Base-by-base conservation (phyloP, 1,284 basidiomycete genomes). In the Puccinia novopanici region DNA sequence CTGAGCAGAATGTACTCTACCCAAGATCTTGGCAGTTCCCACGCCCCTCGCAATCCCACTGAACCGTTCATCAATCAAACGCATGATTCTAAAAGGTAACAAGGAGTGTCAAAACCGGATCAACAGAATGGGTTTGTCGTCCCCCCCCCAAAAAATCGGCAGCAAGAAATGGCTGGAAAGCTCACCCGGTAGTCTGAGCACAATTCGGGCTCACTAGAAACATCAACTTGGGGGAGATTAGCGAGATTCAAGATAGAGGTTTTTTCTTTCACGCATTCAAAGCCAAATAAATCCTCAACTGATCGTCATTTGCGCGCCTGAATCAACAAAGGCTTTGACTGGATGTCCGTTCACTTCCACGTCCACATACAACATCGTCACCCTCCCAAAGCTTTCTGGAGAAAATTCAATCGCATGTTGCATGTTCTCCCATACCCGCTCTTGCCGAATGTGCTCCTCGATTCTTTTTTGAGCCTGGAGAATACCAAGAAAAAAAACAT, bases 321-420 rank as follows among this genome's bases (percentile, higher is more conserved):
- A 96, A 85, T 99, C 96, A 34, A 99, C 97, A 84, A 99, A 99
- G 0, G 97, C 97, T 85, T 95, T 97, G 52, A 98, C 91, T 0
- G 91, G 91, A 75, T 89, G 89, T 0, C 92, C 92, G 84, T 99
- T 99, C 3, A 99, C 94, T 84, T 98, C 95, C 0, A 96, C 91
- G 72, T 88, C 84, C 82, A 88, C 84, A 81, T 96, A 99, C 72
- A 99, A 91, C 97, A 99, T 99, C 1, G 91, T 92, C 15, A 99
- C 97, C 81, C 91, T 89, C 22, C 94, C 97, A 86, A 99, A 99
- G 68, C 90, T 90, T 86, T 98, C 95, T 0, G 96, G 96, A 54
- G 82, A 84, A 81, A 86, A 86, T 78, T 87, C 86, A 84, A 96
- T 88, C 3, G 95, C 95, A 87, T 95, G 93, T 82, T 92, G 90